Percentiles rank a stretch among this genome's conserved stretches.
Conservation (phyloP, 2,329 filamentous ascomycete genomes). For the Calonectria hawksworthii region DNA sequence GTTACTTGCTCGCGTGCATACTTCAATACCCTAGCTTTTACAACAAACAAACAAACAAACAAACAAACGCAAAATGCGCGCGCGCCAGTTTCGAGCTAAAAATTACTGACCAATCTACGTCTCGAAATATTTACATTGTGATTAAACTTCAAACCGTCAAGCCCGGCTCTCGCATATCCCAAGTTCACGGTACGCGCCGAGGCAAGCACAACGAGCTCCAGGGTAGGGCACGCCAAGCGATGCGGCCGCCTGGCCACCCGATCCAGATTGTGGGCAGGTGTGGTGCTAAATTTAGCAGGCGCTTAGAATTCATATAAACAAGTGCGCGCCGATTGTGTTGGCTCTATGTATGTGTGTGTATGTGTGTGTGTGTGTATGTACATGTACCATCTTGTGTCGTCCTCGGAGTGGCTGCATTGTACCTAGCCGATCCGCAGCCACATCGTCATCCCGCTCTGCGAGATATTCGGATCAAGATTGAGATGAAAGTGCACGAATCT, state of each 20-base stretch:
- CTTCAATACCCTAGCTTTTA: background rate
- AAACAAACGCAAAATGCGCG: background rate
- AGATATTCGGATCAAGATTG: background rate
- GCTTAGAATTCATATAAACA: slow-evolving; percentile 4
- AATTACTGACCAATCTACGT: background rate
- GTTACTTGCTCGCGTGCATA: background rate
- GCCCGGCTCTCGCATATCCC: background rate
- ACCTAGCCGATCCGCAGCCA: background rate
- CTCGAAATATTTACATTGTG: background rate
- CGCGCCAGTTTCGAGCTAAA: background rate
- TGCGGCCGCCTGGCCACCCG: background rate
- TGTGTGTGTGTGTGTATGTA: background rate
- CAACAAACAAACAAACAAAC: too few species aligned
- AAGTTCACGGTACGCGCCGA: background rate
- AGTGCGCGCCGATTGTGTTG: background rate
- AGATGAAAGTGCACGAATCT: background rate
- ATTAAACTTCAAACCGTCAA: background rate
- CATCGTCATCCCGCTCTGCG: slow-evolving; percentile 1
- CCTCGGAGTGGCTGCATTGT: slow-evolving; percentile 7
- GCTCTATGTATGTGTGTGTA: background rate
- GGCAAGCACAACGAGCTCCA: background rate
- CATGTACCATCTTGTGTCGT: background rate
- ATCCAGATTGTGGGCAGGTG: background rate
- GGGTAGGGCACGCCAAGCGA: background rate
- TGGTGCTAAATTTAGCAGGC: slow-evolving; percentile 16